Base-by-base conservation (phyloP, 2,329 filamentous ascomycete genomes). In the Aspergillus persii region DNA sequence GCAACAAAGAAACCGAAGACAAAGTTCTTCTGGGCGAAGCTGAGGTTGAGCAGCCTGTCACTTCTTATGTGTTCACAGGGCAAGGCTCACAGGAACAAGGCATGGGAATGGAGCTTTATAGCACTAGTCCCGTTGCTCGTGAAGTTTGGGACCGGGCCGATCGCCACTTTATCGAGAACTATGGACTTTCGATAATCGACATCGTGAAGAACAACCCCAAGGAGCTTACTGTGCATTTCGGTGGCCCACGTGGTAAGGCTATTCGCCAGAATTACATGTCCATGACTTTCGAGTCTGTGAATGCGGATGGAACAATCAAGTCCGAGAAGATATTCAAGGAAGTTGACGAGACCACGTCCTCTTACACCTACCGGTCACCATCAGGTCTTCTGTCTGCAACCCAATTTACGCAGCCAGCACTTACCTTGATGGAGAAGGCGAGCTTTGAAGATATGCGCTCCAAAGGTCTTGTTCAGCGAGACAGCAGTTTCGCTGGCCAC, bases 291-390 rank as follows among this genome's bases (percentile, higher is more conserved):
- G 95, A 99, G 82, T 96, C 94, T n/a, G 92, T 99, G 55, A 90
- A 89, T 60, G 81, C 91, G 2, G 95, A 99, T 75, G 95, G 95
- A 29, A 86, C 86, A 39, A 92, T 96, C 81, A 98, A 97, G 79
- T 97, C 95, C 0, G 95, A 99, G 83, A 96, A 94, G 80, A 99
- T 99, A 74, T 99, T 99, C 86, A 98, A 99, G 83, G 93, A 96
- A 71, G 93, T 99, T 69, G 86, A 89, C 70, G 95, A 98, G 79
- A 89, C 84, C 73, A 98, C 94, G 2, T 91, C 90, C 5, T 98
- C 91, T 0, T 99, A 99, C 83, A 99, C 95, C 1, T 99, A 98
- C 83, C 87, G 90, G 60, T 99, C 95, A 11, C 95, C 95, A 1
- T 96, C 91, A 2, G 95, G 95, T 71, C 85, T 99, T 56, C 85